phyloP scores from a whole-genome alignment of 345 rosid species.

The Melastoma malabathricum region DNA sequence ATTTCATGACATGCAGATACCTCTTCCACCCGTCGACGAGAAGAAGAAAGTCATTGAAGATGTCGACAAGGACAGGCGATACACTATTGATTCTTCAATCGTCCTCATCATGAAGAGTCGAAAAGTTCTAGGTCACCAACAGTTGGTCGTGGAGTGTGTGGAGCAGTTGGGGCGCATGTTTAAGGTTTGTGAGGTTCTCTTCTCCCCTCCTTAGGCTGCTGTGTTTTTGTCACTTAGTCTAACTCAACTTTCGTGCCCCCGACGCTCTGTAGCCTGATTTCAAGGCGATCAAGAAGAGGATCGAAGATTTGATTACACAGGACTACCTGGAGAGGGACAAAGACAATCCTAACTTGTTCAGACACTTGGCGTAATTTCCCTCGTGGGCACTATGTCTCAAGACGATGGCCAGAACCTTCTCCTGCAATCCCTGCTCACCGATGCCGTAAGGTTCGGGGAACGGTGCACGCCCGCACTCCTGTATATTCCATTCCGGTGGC shows the following conservation, averaged over 20 bases:
- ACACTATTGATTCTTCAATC: conserved; percentile 88
- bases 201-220: no score
- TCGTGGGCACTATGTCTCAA: neutral
- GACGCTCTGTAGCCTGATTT: conserved; percentile 63
- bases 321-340: conserved; percentile 90
- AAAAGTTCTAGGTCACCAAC: conserved; percentile 72
- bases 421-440: neutral
- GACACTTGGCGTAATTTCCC: conserved; percentile 46
- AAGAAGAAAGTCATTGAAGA: conserved; percentile 85
- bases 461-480: no score
- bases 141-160: conserved; percentile 68
- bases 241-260: no score
- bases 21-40: conserved; percentile 92
- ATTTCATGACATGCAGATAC: conserved; percentile 29
- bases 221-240: no score
- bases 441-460: no score
- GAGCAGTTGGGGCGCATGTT: conserved; percentile 87
- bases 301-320: conserved; percentile 77
- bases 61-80: conserved; percentile 77
- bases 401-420: neutral
- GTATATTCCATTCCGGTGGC: no score
- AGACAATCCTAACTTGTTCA: conserved; percentile 52
- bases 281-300: conserved; percentile 88
- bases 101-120: conserved; percentile 97
- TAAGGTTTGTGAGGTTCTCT: conserved; percentile 34